A percentile compares a stretch with the other conserved stretches of the same genome.
These are phyloP conservation scores for Fusarium camptoceras DNA, from an alignment of 2,329 filamentous ascomycete genomes.

Conservation along the genomic window DNA sequence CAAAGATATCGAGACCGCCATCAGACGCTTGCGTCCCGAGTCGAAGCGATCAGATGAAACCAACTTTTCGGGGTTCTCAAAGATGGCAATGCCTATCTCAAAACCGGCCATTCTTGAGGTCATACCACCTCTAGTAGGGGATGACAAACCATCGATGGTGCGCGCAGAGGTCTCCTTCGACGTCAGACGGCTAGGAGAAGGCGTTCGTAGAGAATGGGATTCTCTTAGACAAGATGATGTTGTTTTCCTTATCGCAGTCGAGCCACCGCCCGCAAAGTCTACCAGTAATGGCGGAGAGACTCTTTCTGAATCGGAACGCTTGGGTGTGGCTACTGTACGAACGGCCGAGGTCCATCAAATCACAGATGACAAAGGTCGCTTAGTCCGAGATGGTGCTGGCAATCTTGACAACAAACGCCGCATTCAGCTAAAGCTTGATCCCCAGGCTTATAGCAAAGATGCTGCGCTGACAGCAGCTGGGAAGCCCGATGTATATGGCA, in stretches of 20 bases:
- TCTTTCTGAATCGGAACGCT: constrained; percentile 65
- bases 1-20: constrained; percentile 85
- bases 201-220: constrained; percentile 89
- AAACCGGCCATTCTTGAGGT: constrained; percentile 91
- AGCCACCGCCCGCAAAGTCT: constrained; percentile 66
- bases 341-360: constrained; percentile 88
- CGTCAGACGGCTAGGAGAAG: constrained; percentile 80
- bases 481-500: constrained; percentile 83
- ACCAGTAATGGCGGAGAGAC: constrained; percentile 64
- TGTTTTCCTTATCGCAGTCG: constrained; percentile 85
- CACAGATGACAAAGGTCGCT: constrained; percentile 84
- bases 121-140: constrained; percentile 83
- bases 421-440: constrained; percentile 84
- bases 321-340: constrained; percentile 78
- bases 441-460: constrained; percentile 81
- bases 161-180: constrained; percentile 89
- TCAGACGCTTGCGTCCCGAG: constrained; percentile 83
- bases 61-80: constrained; percentile 85
- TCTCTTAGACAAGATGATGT: constrained; percentile 86
- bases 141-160: constrained; percentile 84
- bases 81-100: constrained; percentile 88
- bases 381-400: constrained; percentile 70
- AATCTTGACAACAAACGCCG: constrained; percentile 76
- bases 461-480: constrained; percentile 72
- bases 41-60: constrained; percentile 72